phyloP scores from a whole-genome alignment of 2,329 filamentous ascomycete genomes.

The Colletotrichum musicola region DNA sequence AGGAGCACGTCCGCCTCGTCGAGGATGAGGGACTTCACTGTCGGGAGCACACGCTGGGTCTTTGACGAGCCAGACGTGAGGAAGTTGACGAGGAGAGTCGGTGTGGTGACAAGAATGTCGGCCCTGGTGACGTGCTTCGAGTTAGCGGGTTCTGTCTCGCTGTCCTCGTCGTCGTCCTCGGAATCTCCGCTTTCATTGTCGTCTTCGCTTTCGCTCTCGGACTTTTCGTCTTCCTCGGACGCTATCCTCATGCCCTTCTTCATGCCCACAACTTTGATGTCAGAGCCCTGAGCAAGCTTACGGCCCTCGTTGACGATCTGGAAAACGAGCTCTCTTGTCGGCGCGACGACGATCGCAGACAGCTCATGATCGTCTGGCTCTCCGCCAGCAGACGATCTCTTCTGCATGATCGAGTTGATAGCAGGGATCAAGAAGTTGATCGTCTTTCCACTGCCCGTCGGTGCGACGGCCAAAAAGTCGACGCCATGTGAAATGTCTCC shows the following conservation, averaged over 20 bases:
- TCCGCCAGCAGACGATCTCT: slow-evolving; percentile 59
- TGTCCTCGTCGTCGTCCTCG: slow-evolving; percentile 53
- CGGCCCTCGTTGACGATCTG: slow-evolving; percentile 89
- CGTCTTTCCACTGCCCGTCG: slow-evolving; percentile 97
- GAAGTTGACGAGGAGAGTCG: slow-evolving; percentile 81
- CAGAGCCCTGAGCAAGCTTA: slow-evolving; percentile 82
- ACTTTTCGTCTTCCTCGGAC: slow-evolving; percentile 48
- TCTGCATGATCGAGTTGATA: slow-evolving; percentile 79
- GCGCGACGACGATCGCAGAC: slow-evolving; percentile 79
- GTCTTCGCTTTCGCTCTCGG: slow-evolving; percentile 30
- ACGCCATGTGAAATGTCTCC: slow-evolving; percentile 55
- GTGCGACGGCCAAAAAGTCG: slow-evolving; percentile 89
- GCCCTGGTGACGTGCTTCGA: slow-evolving; percentile 72
- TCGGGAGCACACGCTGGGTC: slow-evolving; percentile 67
- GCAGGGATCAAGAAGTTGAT: slow-evolving; percentile 91
- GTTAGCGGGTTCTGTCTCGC: slow-evolving; percentile 41
- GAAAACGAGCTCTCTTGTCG: slow-evolving; percentile 81
- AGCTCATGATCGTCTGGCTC: slow-evolving; percentile 61
- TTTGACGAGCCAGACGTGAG: slow-evolving; percentile 56
- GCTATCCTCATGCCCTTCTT: slow-evolving; percentile 79
- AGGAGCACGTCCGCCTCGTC: slow-evolving; percentile 97
- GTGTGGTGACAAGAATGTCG: slow-evolving; percentile 85
- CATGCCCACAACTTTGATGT: slow-evolving; percentile 84
- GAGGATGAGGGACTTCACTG: slow-evolving; percentile 80
- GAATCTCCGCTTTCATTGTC: slow-evolving; percentile 50